These are phyloP conservation scores for Pseudisothecium myosuroides DNA, from an alignment of 225 moss, liverwort and hornwort genomes.

Conservation along the genomic window DNA sequence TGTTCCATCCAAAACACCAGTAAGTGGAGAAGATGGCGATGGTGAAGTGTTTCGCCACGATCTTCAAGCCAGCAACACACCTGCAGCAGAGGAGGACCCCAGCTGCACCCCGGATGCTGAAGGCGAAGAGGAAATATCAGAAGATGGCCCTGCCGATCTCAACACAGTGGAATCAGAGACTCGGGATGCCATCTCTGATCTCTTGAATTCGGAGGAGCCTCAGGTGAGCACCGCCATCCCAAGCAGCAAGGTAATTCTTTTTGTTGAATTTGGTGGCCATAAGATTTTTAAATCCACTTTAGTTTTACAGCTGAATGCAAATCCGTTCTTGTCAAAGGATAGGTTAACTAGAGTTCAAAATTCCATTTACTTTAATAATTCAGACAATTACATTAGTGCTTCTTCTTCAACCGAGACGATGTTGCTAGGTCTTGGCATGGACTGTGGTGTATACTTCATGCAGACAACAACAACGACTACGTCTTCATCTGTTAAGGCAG, in stretches of 20 bases:
- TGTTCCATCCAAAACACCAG: rapidly evolving
- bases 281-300: background rate
- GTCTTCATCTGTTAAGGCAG: too few relatives aligned
- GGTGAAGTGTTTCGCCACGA: rapidly evolving
- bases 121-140: background rate
- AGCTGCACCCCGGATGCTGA: too few relatives aligned
- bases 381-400: too few relatives aligned
- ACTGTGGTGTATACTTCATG: too few relatives aligned
- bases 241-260: background rate
- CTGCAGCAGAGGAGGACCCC: too few relatives aligned
- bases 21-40: background rate
- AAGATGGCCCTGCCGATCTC: too few relatives aligned
- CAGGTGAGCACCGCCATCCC: background rate
- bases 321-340: background rate
- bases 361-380: too few relatives aligned
- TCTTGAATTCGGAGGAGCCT: background rate
- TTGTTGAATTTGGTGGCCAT: background rate
- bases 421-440: too few relatives aligned
- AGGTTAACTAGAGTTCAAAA: too few relatives aligned
- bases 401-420: too few relatives aligned
- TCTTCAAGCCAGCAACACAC: too few relatives aligned
- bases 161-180: background rate
- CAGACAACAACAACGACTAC: too few relatives aligned
- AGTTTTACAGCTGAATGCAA: background rate
- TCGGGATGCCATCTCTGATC: rapidly evolving